A percentile compares a stretch with the other conserved stretches of the same genome.
Conservation (phyloP, 345 rosid species). For the Populus tremula region DNA sequence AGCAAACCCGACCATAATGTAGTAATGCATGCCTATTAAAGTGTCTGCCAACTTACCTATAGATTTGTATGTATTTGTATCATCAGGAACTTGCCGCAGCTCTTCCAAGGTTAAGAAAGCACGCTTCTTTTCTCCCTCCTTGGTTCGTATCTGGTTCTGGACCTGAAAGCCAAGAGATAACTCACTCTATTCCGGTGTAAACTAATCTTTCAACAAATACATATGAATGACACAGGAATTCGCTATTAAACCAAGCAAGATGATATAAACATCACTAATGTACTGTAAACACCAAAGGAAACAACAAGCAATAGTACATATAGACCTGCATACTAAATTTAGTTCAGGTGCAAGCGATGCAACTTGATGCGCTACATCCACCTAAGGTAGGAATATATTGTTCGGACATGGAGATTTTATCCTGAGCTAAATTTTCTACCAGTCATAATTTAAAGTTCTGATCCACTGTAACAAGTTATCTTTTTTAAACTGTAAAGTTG, state of each 20-base stretch:
- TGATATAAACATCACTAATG: no score
- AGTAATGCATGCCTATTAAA: not conserved
- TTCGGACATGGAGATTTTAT: not conserved
- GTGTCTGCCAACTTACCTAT: constrained; percentile 39
- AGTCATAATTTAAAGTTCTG: not conserved
- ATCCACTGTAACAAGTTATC: not conserved
- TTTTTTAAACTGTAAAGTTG: not conserved
- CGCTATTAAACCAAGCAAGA: not conserved
- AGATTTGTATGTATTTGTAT: constrained; percentile 87
- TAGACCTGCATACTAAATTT: not conserved
- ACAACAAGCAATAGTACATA: not conserved
- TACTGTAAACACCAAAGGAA: not conserved
- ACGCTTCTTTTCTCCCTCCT: constrained; percentile 90
- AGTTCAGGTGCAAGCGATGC: not conserved
- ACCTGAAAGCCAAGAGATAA: constrained; percentile 45
- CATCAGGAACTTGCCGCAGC: constrained; percentile 64
- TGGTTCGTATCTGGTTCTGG: constrained; percentile 78
- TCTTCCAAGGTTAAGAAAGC: constrained; percentile 93
- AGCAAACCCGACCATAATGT: not conserved
- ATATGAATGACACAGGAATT: not conserved
- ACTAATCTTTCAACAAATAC: not conserved
- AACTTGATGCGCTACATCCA: not conserved
- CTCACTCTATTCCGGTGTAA: constrained; percentile 12
- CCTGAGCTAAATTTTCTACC: not conserved
- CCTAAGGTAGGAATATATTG: not conserved